Evolutionary conservation across 2,329 filamentous ascomycete genomes (phyloP), one percentile per base, ranked within the genome.

Genomic region (Venturia carpophila): DNA sequence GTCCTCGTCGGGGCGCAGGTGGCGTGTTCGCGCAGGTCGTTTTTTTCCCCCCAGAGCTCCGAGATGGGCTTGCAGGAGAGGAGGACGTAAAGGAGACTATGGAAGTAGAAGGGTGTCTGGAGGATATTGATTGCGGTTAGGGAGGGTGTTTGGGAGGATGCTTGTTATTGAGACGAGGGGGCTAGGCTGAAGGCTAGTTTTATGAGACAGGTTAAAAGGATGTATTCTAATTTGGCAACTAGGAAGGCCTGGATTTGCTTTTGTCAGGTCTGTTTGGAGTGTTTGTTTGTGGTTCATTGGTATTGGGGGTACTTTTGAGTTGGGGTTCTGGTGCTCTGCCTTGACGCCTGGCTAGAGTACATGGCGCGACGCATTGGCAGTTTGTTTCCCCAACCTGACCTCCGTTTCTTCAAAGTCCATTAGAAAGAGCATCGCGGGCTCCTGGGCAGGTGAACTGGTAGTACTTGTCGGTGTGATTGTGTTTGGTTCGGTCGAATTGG

Each of bases 81-180:
- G 5, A 63, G 21, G 19, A 63, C 24, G 30, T 45, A 63, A 21
- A 47, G 24, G 42, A n/a, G n/a, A n/a, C n/a, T n/a, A n/a, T n/a
- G n/a, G n/a, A 63, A 63, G 61, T 47, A 63, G 41, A 63, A 49
- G 27, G 27, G 34, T 24, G 39, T 21, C 15, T 45, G 45, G 5
- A 21, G 5, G 19, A 63, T 19, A 13, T 42, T 27, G 61, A 63
- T 21, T 11, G 37, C 2, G 5, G 49, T 49, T 27, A 17, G 27
- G 47, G 37, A 41, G 21, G 60, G 5, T 7, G 24, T 10, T 62
- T 13, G n/a, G 13, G 34, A 10, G 60, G 11, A 30, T 62, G 6
- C 45, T 27, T 10, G n/a, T 62, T 3, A 62, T 62, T 9, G 27
- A 34, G 15, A 63, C 27, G 15, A 63, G 17, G 7, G 45, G 7